Conservation (phyloP, 164 flowering plant species). For the Vitis riparia region DNA sequence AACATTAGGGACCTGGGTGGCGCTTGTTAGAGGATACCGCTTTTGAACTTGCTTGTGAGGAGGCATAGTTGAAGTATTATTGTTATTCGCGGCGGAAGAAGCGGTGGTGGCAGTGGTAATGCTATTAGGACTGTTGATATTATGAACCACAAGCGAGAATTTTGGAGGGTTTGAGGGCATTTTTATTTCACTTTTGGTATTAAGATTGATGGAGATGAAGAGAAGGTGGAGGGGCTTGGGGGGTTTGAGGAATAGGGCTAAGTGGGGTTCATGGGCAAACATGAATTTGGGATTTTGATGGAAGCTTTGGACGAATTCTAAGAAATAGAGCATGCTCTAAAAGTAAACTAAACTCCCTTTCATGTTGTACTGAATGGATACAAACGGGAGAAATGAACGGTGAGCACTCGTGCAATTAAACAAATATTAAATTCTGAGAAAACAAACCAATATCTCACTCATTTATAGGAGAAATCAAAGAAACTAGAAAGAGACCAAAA, state of each 20-base stretch:
- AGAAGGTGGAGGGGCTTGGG: background rate
- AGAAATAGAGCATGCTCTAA: no score
- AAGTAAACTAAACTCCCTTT: no score
- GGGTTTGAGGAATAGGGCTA: background rate
- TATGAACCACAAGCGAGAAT: constrained; percentile 27
- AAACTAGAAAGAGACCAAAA: no score
- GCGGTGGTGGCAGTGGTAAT: constrained; percentile 9
- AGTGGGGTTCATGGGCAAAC: background rate
- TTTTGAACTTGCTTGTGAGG: constrained; percentile 1
- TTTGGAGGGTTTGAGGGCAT: constrained; percentile 35
- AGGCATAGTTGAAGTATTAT: background rate
- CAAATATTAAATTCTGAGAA: no score
- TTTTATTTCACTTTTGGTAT: constrained; percentile 2
- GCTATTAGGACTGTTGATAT: constrained; percentile 16
- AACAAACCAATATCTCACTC: no score
- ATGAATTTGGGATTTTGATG: no score
- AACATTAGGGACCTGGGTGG: constrained; percentile 40
- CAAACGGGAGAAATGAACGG: no score
- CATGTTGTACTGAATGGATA: no score
- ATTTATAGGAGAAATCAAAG: no score
- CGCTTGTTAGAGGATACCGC: constrained; percentile 11
- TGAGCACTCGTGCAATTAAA: no score
- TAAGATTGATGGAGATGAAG: background rate
- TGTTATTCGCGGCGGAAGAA: no score
- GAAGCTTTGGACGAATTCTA: no score